Evolutionary conservation across 495 filamentous ascomycete species (phyloP), one percentile per base, ranked within the genome.

Genomic region (Aspergillus steynii): DNA sequence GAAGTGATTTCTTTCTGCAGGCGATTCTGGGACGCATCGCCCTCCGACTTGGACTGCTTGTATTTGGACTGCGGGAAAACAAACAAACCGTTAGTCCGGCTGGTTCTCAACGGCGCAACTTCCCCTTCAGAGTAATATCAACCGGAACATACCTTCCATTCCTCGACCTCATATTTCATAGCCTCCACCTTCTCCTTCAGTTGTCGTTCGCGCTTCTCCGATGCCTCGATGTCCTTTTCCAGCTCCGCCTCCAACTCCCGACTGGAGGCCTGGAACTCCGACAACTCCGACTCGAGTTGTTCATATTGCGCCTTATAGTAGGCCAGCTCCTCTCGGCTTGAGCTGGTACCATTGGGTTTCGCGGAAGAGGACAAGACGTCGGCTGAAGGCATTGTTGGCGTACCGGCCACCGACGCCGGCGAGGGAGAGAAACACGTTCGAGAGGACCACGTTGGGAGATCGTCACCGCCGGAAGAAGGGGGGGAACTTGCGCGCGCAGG

Each of bases 291-390:
- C 77, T 96, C 94, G 9, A 99, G 83, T 69, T 92, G 86, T 72
- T 96, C 92, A 80, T 98, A 97, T 74, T 99, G 95, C 48, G 87
- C 74, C 76, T 99, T 98, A 82, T 98, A 98, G 81, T 93, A 96
- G 46, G 88, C 85, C 29, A 97, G 77, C 55, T 92, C 88, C 64
- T 93, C 88, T 69, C 90, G 85, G 34, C 81, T 72, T 29, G 80
- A 83, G 57, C 85, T 77, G 51, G 80, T 76, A 59, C 80, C 82
- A 64, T 76, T 84, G 32, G 85, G 83, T 55, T 83, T 84, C 53
- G 86, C 86, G 49, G 89, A 86, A 53, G 85, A 82, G 67, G 82
- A 42, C 37, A 12, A 77, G 66, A 88, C 86, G 55, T 87, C 84
- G 81, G 87, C 85, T 71, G 74, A 76, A 58, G 77, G 76, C 78